These are phyloP conservation scores for Lunularia cruciata DNA, from an alignment of 225 moss, liverwort and hornwort species.

Conservation along the genomic window DNA sequence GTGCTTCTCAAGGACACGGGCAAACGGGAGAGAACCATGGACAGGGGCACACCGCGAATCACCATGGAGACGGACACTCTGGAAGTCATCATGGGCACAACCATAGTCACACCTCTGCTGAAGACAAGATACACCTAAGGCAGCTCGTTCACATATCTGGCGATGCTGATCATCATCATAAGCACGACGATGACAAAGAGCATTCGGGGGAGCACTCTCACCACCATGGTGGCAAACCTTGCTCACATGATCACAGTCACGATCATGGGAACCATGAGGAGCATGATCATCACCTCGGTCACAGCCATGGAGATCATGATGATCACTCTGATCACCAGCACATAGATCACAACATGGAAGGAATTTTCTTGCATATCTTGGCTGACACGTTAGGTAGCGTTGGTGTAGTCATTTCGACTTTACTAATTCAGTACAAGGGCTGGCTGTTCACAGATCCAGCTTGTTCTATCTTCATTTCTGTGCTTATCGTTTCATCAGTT, in stretches of 20 bases:
- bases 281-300: slow-evolving; percentile 31
- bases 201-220: slow-evolving; percentile 21
- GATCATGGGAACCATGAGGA: slow-evolving; percentile 12
- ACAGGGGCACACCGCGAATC: slow-evolving; percentile 10
- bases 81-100: slow-evolving; percentile 28
- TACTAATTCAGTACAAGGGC: slow-evolving; percentile 86
- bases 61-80: slow-evolving; percentile 26
- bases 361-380: slow-evolving; percentile 89
- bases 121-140: slow-evolving; percentile 10
- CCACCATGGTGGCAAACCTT: slow-evolving; percentile 27
- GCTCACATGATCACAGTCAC: slow-evolving; percentile 30
- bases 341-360: slow-evolving; percentile 90
- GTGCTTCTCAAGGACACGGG: slow-evolving; percentile 26
- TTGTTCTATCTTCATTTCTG: slow-evolving; percentile 94
- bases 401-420: slow-evolving; percentile 82
- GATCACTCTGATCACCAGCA: slow-evolving; percentile 64
- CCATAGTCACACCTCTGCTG: not conserved
- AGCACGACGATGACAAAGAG: slow-evolving; percentile 22
- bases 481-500: slow-evolving; percentile 78
- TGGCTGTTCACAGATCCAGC: slow-evolving; percentile 89
- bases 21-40: slow-evolving; percentile 1
- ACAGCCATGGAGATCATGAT: slow-evolving; percentile 33
- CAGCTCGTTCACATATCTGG: slow-evolving; percentile 19
- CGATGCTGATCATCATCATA: slow-evolving; percentile 32
- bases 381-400: slow-evolving; percentile 94